Evolutionary conservation across 2,329 filamentous ascomycete species (phyloP).

Genomic region (Eutypa lata): DNA sequence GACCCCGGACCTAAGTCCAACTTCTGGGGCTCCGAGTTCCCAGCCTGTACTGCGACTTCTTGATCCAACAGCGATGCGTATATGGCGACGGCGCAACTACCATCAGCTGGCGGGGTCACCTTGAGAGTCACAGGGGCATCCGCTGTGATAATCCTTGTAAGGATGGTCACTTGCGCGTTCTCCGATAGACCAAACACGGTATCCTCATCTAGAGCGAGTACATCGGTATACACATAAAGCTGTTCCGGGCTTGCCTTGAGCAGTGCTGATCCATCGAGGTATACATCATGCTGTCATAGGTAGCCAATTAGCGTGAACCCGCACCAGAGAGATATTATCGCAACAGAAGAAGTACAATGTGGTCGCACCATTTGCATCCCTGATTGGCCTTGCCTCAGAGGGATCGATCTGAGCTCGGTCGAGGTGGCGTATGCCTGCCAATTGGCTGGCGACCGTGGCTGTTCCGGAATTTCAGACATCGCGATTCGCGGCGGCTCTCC

Average conservation of each 20-base stretch:
- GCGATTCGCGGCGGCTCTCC: too few species aligned
- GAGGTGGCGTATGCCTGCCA: too few species aligned
- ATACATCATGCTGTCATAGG: too few species aligned
- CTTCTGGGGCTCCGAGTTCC: not conserved
- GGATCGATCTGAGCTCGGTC: too few species aligned
- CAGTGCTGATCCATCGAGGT: not conserved
- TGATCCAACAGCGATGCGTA: not conserved
- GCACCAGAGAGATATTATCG: too few species aligned
- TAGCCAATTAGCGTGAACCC: too few species aligned
- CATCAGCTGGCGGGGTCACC: not conserved
- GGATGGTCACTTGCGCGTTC: not conserved
- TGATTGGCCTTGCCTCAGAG: too few species aligned
- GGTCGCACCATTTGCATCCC: too few species aligned
- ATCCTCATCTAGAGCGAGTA: not conserved
- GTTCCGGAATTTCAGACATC: too few species aligned
- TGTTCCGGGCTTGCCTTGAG: not conserved
- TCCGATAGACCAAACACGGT: not conserved
- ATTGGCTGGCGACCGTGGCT: too few species aligned
- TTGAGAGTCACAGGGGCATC: not conserved
- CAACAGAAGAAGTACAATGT: too few species aligned
- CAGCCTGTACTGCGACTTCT: not conserved
- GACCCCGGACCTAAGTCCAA: not conserved
- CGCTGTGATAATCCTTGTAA: not conserved
- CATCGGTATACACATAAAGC: constrained; percentile 1
- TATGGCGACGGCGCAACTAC: not conserved